Evolutionary conservation across 2,329 filamentous ascomycete species (phyloP).

Genomic region (Aspergillus pseudotamarii): DNA sequence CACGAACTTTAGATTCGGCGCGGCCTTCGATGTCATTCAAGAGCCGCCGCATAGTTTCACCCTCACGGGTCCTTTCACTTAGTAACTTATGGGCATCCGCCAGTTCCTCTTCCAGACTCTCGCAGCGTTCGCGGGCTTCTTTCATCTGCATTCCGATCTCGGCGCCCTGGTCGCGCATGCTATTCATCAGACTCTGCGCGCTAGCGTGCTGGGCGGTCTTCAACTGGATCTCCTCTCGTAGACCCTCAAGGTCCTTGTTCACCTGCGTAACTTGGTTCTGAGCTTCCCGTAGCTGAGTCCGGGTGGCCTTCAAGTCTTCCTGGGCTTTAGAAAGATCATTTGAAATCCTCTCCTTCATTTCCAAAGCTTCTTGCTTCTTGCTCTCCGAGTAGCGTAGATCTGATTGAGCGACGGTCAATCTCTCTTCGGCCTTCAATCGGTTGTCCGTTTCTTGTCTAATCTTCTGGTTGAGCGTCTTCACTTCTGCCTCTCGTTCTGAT

Average conservation of each 20-base stretch:
- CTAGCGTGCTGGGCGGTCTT: conserved; percentile 84
- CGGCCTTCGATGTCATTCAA: conserved; percentile 83
- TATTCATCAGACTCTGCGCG: conserved; percentile 81
- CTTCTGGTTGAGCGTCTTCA: conserved; percentile 77
- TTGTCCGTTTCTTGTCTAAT: conserved; percentile 72
- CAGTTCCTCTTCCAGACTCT: conserved; percentile 89
- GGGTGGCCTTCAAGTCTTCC: conserved; percentile 65
- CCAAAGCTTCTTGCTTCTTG: conserved; percentile 76
- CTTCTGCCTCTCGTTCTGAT: conserved; percentile 74
- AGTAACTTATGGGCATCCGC: conserved; percentile 84
- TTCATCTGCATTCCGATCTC: conserved; percentile 91
- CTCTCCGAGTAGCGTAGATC: conserved; percentile 77
- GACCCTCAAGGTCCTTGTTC: conserved; percentile 65
- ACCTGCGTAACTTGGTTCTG: conserved; percentile 74
- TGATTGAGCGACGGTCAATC: conserved; percentile 70
- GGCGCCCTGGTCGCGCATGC: conserved; percentile 88
- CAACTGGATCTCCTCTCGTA: conserved; percentile 79
- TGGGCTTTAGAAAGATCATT: conserved; percentile 72
- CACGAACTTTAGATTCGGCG: conserved; percentile 78
- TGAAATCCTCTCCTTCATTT: conserved; percentile 70
- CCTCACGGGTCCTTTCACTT: conserved; percentile 84
- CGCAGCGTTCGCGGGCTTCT: conserved; percentile 78
- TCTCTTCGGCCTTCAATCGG: conserved; percentile 76
- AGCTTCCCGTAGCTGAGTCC: conserved; percentile 67
- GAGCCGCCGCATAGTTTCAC: conserved; percentile 89